phyloP scores from a whole-genome alignment of 169 alveolate species.

The Cryptosporidium felis region DNA sequence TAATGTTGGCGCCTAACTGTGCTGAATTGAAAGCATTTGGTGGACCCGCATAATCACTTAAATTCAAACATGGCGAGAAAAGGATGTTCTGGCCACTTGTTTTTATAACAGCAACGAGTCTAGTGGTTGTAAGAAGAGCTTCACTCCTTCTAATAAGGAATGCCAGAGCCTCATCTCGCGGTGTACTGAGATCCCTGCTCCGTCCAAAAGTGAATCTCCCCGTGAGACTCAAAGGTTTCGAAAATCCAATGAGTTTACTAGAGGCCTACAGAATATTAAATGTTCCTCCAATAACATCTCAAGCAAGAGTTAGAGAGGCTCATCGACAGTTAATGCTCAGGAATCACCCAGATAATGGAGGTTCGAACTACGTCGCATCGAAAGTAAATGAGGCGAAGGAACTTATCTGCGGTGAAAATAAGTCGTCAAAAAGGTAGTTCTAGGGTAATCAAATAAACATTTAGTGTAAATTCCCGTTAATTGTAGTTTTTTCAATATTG shows the following conservation, averaged over 20 bases:
- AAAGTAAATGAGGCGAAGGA: constrained; percentile 90
- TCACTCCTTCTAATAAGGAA: background rate
- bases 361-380: constrained; percentile 89
- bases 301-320: constrained; percentile 38
- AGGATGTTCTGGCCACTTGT: constrained; percentile 44
- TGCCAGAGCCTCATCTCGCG: background rate
- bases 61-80: background rate
- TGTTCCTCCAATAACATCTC: constrained; percentile 49
- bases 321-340: constrained; percentile 88
- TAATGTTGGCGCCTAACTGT: background rate
- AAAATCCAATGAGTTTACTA: constrained; percentile 70
- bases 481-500: no score
- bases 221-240: constrained; percentile 69
- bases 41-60: background rate
- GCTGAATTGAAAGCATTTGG: no score
- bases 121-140: background rate
- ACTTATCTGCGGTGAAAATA: constrained; percentile 25
- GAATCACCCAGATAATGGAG: constrained; percentile 91
- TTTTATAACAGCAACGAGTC: background rate
- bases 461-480: no score
- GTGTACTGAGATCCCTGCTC: background rate
- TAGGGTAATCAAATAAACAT: background rate
- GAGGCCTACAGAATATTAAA: constrained; percentile 74
- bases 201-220: background rate
- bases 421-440: background rate